Evolutionary conservation across 2,329 filamentous ascomycete genomes (phyloP).

Genomic region (Onygenales sp.): DNA sequence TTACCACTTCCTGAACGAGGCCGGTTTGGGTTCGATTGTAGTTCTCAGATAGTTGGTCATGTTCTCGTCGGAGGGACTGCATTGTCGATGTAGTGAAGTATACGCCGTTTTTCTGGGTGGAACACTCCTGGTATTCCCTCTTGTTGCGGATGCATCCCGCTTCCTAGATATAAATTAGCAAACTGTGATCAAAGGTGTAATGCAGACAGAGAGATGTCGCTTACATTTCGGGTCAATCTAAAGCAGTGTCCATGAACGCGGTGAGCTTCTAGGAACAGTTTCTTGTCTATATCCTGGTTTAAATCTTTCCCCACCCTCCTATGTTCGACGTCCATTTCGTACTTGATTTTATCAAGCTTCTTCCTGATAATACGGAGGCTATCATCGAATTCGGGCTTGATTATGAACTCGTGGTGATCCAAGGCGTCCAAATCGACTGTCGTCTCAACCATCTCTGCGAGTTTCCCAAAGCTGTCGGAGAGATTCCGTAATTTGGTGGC

Average conservation of each 20-base stretch:
- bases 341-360: conserved; percentile 74
- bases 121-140: conserved; percentile 81
- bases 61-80: conserved; percentile 73
- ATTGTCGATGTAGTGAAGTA: conserved; percentile 88
- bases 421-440: conserved; percentile 93
- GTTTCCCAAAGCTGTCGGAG: conserved; percentile 67
- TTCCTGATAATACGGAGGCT: conserved; percentile 76
- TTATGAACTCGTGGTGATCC: conserved; percentile 96
- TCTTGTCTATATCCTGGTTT: conserved; percentile 91
- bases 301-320: conserved; percentile 67
- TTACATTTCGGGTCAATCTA: conserved; percentile 65
- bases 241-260: conserved; percentile 95
- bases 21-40: conserved; percentile 93
- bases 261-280: conserved; percentile 95
- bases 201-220: neutral
- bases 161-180: conserved; percentile 39
- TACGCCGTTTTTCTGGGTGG: conserved; percentile 97
- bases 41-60: conserved; percentile 85
- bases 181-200: neutral
- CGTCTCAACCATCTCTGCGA: conserved; percentile 97
- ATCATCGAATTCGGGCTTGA: conserved; percentile 97
- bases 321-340: conserved; percentile 79
- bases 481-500: conserved; percentile 71
- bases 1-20: conserved; percentile 83
- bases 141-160: conserved; percentile 90